Base-by-base conservation (phyloP, 305 asterid species). In the Nicotiana rustica region DNA sequence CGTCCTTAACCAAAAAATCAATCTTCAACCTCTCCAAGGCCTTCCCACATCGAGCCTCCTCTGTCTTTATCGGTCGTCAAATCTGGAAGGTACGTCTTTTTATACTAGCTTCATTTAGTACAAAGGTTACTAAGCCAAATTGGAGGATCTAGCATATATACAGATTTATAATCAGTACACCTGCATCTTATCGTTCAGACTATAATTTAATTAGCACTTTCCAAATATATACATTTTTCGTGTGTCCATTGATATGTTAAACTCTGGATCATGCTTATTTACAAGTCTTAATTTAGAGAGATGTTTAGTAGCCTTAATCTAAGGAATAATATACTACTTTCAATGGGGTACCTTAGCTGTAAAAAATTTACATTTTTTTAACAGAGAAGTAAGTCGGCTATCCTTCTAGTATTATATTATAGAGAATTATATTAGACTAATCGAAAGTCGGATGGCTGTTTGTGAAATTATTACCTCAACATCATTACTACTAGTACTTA, bases 51-150 rank as follows among this genome's bases (percentile, higher is more conserved):
- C 80, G 65, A 25, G 47, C 65, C 25, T 75, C 47, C 15, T 15
- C 47, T 52, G 80, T 75, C 47, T 75, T 52, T 38, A 8, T 75
- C 2, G 64, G 80, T 75, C 80, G 80, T 52, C 80, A 52, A 75
- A 15, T 75, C 13, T 75, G 80, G 65, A 75, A 75, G 29, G 80
- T 52, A 0, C 29, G 47, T 75, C 65, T 0, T 75, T 41, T 7
- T 21, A 7, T 35, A 19, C 12, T 18, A 17, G 19, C 65, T 17
- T 4, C 4, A 57, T 57, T 9, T 57, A 59, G 25, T 9, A 59
- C 49, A 41, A 41, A 41, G 2, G 2, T 7, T 7, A 41, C 49
- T 41, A 8, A 41, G 7, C 49, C 49, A 41, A 41, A 0, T 38
- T 38, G 47, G 8, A 38, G 10, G 49, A 41, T 41, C 10, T 41